Base-by-base conservation (phyloP, 2,329 filamentous ascomycete species). In the Fusarium sp. region DNA sequence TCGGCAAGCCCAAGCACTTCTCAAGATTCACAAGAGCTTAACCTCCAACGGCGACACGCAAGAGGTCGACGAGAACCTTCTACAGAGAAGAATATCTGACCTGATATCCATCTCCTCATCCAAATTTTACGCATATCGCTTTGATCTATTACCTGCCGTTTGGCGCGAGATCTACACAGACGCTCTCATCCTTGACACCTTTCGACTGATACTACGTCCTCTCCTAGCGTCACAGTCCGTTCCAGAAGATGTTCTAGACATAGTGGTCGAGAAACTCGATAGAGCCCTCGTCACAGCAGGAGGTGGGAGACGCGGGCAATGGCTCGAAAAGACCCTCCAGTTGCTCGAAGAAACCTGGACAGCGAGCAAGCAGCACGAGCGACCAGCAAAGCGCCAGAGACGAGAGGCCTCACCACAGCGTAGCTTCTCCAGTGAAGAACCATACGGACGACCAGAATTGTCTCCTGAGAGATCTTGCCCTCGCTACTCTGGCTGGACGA, bases 121-220 rank as follows among this genome's bases (percentile, higher is more conserved):
- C 47, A 92, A 91, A 73, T 89, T 96, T 70, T 93, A 95, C 76
- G 88, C 91, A 5, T 94, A 90, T 70, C 87, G 90, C 2, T 95
- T 90, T 79, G 89, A 88, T 70, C 86, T 91, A 35, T 88, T 96
- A 7, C 92, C 92, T 0, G 78, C 81, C 10, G 90, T 88, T 77
- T 96, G 93, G 94, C 85, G 91, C 27, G 86, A 90, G 72, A 82
- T 95, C 6, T 95, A 93, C 79, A 91, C 92, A 1, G 92, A 95
- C 64, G 90, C 92, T 2, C 89, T 89, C 64, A 87, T 96, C 13
- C 85, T 93, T 77, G 89, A 89, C 74, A 92, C 91, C 24, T 84
- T 85, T 62, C 71, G 82, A 22, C 73, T 83, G 11, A 65, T 82
- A 22, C 75, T 83, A 13, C 45, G 64, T 4, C 64, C 56, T 5